These are phyloP conservation scores for Aspergillus awamori DNA, from an alignment of 2,329 filamentous ascomycete species.

Conservation along the genomic window DNA sequence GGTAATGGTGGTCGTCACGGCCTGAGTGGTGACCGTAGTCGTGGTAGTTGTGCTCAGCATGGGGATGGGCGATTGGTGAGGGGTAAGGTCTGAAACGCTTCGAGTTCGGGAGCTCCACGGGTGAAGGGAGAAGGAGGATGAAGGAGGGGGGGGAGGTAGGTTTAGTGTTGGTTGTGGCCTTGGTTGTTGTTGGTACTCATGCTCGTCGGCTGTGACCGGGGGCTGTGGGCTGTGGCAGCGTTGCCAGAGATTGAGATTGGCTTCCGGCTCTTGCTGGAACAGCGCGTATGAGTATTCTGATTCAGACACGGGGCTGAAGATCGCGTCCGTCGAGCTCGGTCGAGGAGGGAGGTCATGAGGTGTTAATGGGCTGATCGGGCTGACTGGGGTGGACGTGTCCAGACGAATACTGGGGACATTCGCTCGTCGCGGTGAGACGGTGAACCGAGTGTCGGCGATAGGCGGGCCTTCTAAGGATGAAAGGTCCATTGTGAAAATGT, in stretches of 20 bases:
- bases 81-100: constrained; percentile 8
- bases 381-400: constrained; percentile 12
- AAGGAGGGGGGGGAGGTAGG: constrained; percentile 2
- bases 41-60: neutral
- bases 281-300: neutral
- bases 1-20: constrained; percentile 5
- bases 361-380: constrained; percentile 9
- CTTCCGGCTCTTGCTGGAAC: neutral
- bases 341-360: constrained; percentile 16
- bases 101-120: neutral
- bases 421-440: neutral
- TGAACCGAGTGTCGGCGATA: constrained; percentile 27
- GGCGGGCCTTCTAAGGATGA: constrained; percentile 42
- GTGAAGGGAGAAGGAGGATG: neutral
- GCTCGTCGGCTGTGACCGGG: neutral
- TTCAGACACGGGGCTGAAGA: constrained; percentile 4
- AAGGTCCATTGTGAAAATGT: constrained; percentile 30
- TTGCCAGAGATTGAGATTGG: constrained; percentile 1
- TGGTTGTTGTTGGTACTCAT: neutral
- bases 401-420: constrained; percentile 18
- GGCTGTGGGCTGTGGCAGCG: constrained; percentile 5
- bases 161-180: neutral
- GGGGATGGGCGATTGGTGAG: neutral
- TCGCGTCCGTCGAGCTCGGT: constrained; percentile 22
- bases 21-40: neutral